phyloP scores from a whole-genome alignment of 495 filamentous ascomycete genomes.

The Penicillium macrosclerotiorum region DNA sequence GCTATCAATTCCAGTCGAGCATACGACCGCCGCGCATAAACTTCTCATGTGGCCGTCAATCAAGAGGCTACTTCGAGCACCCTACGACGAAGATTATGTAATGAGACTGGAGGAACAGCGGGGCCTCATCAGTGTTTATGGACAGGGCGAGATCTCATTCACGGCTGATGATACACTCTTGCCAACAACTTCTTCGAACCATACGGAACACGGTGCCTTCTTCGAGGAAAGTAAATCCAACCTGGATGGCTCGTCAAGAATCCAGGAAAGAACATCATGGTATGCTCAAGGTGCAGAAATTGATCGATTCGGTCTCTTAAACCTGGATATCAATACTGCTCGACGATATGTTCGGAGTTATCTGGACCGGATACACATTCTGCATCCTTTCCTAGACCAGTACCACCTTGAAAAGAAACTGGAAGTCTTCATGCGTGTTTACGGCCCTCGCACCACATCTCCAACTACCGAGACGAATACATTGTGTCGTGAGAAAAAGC shows the following conservation, averaged over 20 bases:
- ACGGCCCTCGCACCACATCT: conserved; percentile 28
- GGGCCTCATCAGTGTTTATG: conserved; percentile 72
- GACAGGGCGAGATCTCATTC: conserved; percentile 71
- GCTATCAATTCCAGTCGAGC: conserved; percentile 70
- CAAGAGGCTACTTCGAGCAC: conserved; percentile 47
- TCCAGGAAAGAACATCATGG: conserved; percentile 1
- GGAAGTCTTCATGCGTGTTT: conserved; percentile 47
- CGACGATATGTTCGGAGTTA: conserved; percentile 67
- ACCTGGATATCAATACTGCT: conserved; percentile 61
- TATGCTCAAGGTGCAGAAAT: conserved; percentile 46
- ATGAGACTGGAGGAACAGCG: conserved; percentile 74
- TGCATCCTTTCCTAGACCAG: conserved; percentile 83
- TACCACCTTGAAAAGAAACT: conserved; percentile 46
- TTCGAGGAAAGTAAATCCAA: conserved; percentile 4
- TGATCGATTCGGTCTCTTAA: conserved; percentile 59
- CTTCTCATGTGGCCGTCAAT: conserved; percentile 72
- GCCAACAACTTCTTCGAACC: conserved; percentile 20
- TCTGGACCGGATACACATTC: conserved; percentile 73
- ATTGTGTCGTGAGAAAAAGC: conserved; percentile 32
- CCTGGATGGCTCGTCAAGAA: conserved; percentile 2
- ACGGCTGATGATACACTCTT: conserved; percentile 32
- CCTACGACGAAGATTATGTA: conserved; percentile 59
- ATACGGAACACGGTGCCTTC: conserved; percentile 28
- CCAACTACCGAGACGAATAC: neutral
- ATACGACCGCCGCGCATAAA: conserved; percentile 78